Percentiles rank a stretch among this genome's conserved stretches.
Conservation (phyloP, 192 early-diverging fungal genomes). For the Gamsiella multidivaricata region DNA sequence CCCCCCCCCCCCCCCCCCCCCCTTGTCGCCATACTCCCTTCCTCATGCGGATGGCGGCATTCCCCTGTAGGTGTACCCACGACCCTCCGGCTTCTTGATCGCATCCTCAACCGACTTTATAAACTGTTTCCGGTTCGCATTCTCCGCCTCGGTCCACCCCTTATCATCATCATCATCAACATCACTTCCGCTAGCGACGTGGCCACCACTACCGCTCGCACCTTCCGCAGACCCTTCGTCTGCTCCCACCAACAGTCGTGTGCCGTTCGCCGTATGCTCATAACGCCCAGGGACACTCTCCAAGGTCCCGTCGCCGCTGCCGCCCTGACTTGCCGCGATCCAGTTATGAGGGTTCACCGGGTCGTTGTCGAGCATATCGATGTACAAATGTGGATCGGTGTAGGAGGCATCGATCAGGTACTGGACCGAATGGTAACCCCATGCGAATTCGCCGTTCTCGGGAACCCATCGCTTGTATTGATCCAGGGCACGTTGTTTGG, state of each 20-base stretch:
- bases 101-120: neutral
- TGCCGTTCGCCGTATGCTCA: neutral
- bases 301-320: neutral
- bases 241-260: neutral
- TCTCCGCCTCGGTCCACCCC: neutral
- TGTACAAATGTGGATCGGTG: constrained; percentile 22
- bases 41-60: too few relatives aligned
- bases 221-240: too few relatives aligned
- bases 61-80: too few relatives aligned
- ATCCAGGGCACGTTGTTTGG: constrained; percentile 34
- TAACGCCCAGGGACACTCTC: neutral
- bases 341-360: constrained; percentile 33
- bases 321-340: neutral
- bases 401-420: constrained; percentile 37
- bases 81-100: constrained; percentile 1
- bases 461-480: constrained; percentile 46
- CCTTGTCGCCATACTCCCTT: too few relatives aligned
- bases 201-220: neutral
- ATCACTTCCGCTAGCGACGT: neutral
- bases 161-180: neutral
- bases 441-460: constrained; percentile 25
- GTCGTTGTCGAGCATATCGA: constrained; percentile 48
- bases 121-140: neutral
- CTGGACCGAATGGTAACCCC: constrained; percentile 52
- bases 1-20: too few relatives aligned